Evolutionary conservation across 2,329 filamentous ascomycete genomes (phyloP), one percentile per base, ranked within the genome.

Genomic region (Leptoxyphium fumago): DNA sequence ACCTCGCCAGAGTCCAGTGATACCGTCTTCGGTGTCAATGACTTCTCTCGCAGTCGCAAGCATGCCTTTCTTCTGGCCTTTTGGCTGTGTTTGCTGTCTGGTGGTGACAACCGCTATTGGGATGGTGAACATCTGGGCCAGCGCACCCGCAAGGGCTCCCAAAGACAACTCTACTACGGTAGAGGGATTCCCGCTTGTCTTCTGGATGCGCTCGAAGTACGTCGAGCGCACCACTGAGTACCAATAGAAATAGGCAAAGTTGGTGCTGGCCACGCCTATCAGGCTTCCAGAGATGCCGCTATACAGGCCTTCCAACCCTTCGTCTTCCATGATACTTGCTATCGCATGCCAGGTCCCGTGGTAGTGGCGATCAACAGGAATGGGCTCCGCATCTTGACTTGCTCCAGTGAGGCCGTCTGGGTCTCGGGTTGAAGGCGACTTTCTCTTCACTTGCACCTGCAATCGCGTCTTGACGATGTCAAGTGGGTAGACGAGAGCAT

Each of bases 161-260:
- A 98, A 72, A 1, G 79, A 74, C 45, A 98, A 72, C 65, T 98
- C 91, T 39, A 82, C 72, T 4, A 82, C 75, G 0, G 88, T 96
- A 15, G 84, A 80, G 2, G 87, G 85, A 52, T 74, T 75, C 52
- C 66, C 67, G 21, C 46, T 49, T 8, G 43, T 47, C 41, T 52
- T 55, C 29, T 55, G 50, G 9, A 58, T 48, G 18, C 71, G 72
- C 14, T 68, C 65, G 52, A 84, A 65, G 62, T 96, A 96, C 15
- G 94, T 64, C 13, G 78, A 78, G 50, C 91, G 79, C 29, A 95
- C 85, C 26, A 91, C 68, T 5, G 86, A 89, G 63, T 96, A 96
- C 88, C 89, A 96, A 69, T 98, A 98, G 63, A 98, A 98, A 68
- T 98, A 98, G 56, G 91, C 91, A 61, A 98, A 98, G 65, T 98